phyloP scores from a whole-genome alignment of 306 rosid species.

The Malus sieversii region DNA sequence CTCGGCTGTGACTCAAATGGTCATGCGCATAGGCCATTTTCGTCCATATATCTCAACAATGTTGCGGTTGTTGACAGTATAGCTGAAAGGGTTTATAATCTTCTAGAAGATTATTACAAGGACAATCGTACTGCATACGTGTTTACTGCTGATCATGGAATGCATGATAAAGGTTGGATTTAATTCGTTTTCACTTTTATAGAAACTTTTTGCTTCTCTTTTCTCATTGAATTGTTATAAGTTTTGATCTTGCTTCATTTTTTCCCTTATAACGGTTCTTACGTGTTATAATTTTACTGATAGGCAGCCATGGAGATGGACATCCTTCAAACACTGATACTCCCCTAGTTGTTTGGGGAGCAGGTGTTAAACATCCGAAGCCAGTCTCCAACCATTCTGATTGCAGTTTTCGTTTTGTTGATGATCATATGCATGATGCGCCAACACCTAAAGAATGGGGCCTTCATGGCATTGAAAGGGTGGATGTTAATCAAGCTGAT shows the following conservation, averaged over 20 bases:
- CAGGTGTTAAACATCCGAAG: constrained; percentile 76
- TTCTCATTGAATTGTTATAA: not conserved
- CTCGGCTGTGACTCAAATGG: constrained; percentile 95
- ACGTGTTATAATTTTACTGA: constrained; percentile 11
- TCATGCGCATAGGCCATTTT: constrained; percentile 83
- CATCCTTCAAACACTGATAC: constrained; percentile 93
- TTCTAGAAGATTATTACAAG: constrained; percentile 63
- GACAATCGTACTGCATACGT: constrained; percentile 69
- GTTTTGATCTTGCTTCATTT: not conserved
- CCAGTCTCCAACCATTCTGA: constrained; percentile 59
- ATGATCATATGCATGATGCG: constrained; percentile 70
- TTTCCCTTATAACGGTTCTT: not conserved
- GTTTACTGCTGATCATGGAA: constrained; percentile 93
- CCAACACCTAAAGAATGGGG: constrained; percentile 86
- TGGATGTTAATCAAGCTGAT: constrained; percentile 91
- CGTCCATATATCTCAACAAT: constrained; percentile 83
- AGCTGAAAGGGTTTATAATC: constrained; percentile 70
- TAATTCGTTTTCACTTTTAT: not conserved
- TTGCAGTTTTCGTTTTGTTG: constrained; percentile 62
- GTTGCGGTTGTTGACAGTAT: constrained; percentile 80
- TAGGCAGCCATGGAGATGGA: constrained; percentile 95
- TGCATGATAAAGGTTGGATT: constrained; percentile 79
- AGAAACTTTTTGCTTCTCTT: constrained; percentile 4
- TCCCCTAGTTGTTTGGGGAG: constrained; percentile 95
- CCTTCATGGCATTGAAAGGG: constrained; percentile 72